A percentile compares a stretch with the other conserved stretches of the same genome.
Conservation (phyloP, 1,284 basidiomycete genomes). For the Melampsora abietis-canadensis region DNA sequence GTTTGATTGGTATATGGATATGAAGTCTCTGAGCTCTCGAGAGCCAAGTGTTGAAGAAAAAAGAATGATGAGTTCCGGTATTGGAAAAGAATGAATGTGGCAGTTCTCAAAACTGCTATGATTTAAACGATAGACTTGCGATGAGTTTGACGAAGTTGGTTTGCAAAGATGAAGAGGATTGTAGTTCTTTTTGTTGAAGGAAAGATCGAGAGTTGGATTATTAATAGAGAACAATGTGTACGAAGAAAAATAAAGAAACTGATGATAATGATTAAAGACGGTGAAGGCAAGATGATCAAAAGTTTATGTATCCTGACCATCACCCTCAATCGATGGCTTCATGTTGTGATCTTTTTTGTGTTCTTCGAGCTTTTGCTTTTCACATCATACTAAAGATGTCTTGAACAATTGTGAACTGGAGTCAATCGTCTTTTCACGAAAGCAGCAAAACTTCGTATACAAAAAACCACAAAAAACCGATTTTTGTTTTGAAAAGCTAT, state of each 20-base stretch:
- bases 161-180: not conserved
- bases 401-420: no score
- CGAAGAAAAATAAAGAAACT: not conserved
- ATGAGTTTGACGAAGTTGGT: not conserved
- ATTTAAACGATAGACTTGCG: not conserved
- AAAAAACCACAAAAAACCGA: no score
- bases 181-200: not conserved
- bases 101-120: conserved; percentile 1
- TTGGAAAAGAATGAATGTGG: not conserved
- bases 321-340: not conserved
- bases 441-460: no score
- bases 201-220: not conserved
- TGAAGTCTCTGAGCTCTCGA: no score
- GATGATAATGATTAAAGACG: not conserved
- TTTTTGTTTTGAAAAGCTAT: no score
- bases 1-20: not conserved
- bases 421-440: no score
- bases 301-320: not conserved
- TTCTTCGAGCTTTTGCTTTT: no score
- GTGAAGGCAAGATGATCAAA: conserved; percentile 1
- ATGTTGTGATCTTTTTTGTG: no score
- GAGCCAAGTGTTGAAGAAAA: no score
- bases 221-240: not conserved
- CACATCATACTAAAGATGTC: no score
- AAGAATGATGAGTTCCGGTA: not conserved